These are phyloP conservation scores for Ophiostoma quercus DNA, from an alignment of 2,329 filamentous ascomycete species.

Conservation along the genomic window DNA sequence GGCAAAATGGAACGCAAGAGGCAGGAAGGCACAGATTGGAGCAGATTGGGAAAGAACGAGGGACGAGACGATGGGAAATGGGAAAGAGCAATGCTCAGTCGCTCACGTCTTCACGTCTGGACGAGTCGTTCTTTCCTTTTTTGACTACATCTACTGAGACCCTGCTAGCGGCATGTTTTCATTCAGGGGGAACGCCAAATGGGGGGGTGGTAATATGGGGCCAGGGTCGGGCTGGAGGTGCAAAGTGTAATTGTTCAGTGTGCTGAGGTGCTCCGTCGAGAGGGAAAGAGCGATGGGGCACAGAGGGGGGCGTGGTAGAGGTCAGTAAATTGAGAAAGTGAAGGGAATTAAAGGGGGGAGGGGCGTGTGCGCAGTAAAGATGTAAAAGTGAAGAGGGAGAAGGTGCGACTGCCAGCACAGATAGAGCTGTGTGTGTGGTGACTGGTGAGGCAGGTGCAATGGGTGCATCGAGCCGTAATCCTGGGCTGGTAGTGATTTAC, in stretches of 20 bases:
- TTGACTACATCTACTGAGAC: slow-evolving; percentile 13
- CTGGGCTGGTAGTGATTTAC: slow-evolving; percentile 17
- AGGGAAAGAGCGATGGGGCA: slow-evolving; percentile 19
- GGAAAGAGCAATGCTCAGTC: slow-evolving; percentile 20
- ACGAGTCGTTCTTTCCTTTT: slow-evolving; percentile 20
- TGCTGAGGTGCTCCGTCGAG: slow-evolving; percentile 2
- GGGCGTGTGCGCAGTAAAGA: slow-evolving; percentile 25
- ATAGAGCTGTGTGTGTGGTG: background rate
- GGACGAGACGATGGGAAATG: slow-evolving; percentile 18
- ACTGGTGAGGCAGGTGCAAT: slow-evolving; percentile 9
- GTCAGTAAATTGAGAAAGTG: slow-evolving; percentile 1
- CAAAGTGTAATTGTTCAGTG: slow-evolving; percentile 3
- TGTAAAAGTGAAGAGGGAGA: background rate
- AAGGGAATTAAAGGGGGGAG: slow-evolving; percentile 24
- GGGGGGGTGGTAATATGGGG: slow-evolving; percentile 8
- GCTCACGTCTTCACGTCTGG: slow-evolving; percentile 16
- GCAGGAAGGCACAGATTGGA: slow-evolving; percentile 8
- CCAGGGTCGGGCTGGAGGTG: slow-evolving; percentile 18
- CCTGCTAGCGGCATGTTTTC: slow-evolving; percentile 21
- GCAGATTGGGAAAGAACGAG: slow-evolving; percentile 13
- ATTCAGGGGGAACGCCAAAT: slow-evolving; percentile 23
- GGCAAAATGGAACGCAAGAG: slow-evolving; percentile 17
- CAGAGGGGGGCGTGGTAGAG: slow-evolving; percentile 16
- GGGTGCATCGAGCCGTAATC: slow-evolving; percentile 3
- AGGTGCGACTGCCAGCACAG: background rate